Percentiles rank a stretch among this genome's conserved stretches.
Evolutionary conservation across 257 asterid species (phyloP).

Genomic region (Pogostemon cablin): DNA sequence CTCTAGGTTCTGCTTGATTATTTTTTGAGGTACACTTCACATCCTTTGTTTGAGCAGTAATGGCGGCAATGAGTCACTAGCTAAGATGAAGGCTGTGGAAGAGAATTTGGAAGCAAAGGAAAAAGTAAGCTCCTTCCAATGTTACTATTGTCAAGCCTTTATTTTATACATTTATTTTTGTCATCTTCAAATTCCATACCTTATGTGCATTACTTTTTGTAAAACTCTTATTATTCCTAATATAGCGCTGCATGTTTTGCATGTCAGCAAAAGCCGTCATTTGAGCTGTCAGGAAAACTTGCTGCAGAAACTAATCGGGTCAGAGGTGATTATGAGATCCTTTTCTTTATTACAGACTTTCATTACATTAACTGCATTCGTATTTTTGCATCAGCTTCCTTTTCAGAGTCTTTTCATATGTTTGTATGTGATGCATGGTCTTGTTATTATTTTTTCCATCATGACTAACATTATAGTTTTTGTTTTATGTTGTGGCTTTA

Average conservation of each 20-base stretch:
- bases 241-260: constrained; percentile 18
- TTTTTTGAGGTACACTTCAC: not conserved
- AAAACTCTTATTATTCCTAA: not conserved
- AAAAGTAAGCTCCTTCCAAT: constrained; percentile 46
- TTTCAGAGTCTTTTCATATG: not conserved
- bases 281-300: constrained; percentile 98
- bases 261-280: constrained; percentile 89
- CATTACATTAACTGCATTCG: constrained; percentile 2
- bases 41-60: constrained; percentile 53
- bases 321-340: constrained; percentile 58
- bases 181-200: not conserved
- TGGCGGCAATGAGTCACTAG: constrained; percentile 64
- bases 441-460: constrained; percentile 17
- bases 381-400: constrained; percentile 2
- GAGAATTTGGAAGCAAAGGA: constrained; percentile 78
- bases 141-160: constrained; percentile 19
- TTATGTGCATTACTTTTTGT: no score
- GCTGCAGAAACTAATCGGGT: constrained; percentile 95
- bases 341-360: not conserved
- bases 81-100: constrained; percentile 86
- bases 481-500: constrained; percentile 12
- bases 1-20: constrained; percentile 8
- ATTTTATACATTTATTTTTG: constrained; percentile 17
- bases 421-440: not conserved
- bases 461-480: not conserved